These are phyloP conservation scores for Lasiodiplodia gonubiensis DNA, from an alignment of 2,329 filamentous ascomycete species.

Conservation along the genomic window DNA sequence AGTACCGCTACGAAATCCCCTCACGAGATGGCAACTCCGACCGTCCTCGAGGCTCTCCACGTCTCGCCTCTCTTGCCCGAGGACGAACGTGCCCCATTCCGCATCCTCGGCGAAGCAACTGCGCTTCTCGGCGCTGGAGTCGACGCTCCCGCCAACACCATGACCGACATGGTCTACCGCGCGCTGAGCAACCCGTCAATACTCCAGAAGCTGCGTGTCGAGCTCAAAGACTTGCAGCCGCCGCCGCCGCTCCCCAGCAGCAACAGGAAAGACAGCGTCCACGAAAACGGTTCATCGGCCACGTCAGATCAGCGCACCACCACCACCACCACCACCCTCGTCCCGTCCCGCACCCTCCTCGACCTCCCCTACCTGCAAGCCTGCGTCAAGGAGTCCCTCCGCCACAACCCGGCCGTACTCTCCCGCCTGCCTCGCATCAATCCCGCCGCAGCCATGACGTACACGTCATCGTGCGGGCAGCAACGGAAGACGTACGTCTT, in stretches of 20 bases:
- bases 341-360: background rate
- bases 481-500: slow-evolving; percentile 19
- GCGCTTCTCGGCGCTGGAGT: slow-evolving; percentile 33
- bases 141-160: slow-evolving; percentile 30
- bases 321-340: background rate
- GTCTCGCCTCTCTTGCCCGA: slow-evolving; percentile 19
- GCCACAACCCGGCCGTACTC: too few species aligned
- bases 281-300: slow-evolving; percentile 33
- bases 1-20: background rate
- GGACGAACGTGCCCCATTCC: slow-evolving; percentile 16
- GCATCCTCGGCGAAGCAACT: slow-evolving; percentile 30
- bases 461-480: too few species aligned
- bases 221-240: slow-evolving; percentile 32
- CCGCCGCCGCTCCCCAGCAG: too few species aligned
- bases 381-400: too few species aligned
- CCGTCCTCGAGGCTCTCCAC: background rate
- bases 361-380: background rate
- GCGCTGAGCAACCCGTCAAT: slow-evolving; percentile 28
- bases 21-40: background rate
- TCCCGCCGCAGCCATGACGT: too few species aligned
- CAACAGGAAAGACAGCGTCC: background rate
- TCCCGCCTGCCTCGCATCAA: too few species aligned
- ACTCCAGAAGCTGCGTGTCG: slow-evolving; percentile 25
- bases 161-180: slow-evolving; percentile 31
- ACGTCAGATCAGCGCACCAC: slow-evolving; percentile 22